These are phyloP conservation scores for Macrolepiota fuliginosa DNA, from an alignment of 768 basidiomycete species.

Conservation along the genomic window DNA sequence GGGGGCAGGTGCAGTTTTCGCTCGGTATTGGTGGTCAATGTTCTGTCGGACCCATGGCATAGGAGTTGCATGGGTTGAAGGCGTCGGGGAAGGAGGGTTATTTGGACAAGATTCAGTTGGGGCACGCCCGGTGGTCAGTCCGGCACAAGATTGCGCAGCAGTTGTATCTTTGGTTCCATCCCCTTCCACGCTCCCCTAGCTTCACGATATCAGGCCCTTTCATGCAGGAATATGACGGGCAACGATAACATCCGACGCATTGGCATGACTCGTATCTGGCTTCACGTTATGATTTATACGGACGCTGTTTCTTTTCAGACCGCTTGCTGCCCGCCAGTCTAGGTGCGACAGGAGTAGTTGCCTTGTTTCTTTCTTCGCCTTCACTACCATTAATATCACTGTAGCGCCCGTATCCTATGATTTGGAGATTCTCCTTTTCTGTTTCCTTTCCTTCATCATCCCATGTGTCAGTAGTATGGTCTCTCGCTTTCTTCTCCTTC, in stretches of 20 bases:
- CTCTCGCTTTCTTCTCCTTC: constrained; percentile 11
- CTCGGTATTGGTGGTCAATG: constrained; percentile 35
- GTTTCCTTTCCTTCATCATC: constrained; percentile 16
- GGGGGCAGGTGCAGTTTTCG: constrained; percentile 43
- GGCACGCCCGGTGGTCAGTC: constrained; percentile 40
- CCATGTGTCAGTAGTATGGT: constrained; percentile 10
- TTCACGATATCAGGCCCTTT: constrained; percentile 9
- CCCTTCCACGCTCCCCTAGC: constrained; percentile 7
- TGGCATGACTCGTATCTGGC: constrained; percentile 12
- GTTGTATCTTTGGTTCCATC: constrained; percentile 10
- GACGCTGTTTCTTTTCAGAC: constrained; percentile 75
- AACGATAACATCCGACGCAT: constrained; percentile 9
- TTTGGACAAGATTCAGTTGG: constrained; percentile 28
- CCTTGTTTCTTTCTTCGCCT: constrained; percentile 13
- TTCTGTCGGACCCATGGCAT: constrained; percentile 14
- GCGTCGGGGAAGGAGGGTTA: constrained; percentile 12
- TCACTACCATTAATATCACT: constrained; percentile 14
- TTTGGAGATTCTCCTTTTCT: constrained; percentile 15
- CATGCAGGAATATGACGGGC: constrained; percentile 5
- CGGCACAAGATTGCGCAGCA: constrained; percentile 22
- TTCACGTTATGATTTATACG: constrained; percentile 42
- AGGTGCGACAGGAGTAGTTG: constrained; percentile 12
- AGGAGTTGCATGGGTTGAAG: constrained; percentile 14
- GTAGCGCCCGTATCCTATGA: constrained; percentile 11
- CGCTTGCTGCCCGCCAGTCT: constrained; percentile 18